Percentiles rank a stretch among this genome's conserved stretches.
Evolutionary conservation across 345 rosid species (phyloP).

Genomic region (Streptanthus diversifolius): DNA sequence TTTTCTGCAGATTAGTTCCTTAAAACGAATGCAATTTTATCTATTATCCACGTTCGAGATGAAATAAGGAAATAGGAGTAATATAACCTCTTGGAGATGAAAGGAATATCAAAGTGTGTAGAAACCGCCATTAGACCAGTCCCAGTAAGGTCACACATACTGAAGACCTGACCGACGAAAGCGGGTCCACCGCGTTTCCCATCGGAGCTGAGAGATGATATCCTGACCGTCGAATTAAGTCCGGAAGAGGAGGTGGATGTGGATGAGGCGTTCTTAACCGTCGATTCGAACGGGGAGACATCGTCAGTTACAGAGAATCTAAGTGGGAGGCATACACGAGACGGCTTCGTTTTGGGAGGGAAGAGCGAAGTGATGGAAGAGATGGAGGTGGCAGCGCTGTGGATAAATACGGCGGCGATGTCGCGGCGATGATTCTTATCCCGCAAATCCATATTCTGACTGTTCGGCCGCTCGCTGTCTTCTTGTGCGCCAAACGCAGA

Average conservation of each 20-base stretch:
- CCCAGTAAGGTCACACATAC: constrained; percentile 97
- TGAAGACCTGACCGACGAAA: constrained; percentile 93
- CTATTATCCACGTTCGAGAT: not conserved
- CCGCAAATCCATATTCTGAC: constrained; percentile 40
- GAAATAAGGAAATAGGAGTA: not conserved
- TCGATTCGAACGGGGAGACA: constrained; percentile 43
- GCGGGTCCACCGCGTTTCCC: constrained; percentile 87
- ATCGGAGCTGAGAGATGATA: constrained; percentile 58
- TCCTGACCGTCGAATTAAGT: constrained; percentile 76
- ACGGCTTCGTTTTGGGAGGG: constrained; percentile 34
- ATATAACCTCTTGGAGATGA: constrained; percentile 67
- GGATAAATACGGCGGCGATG: constrained; percentile 44
- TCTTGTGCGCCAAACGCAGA: not conserved
- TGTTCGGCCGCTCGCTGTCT: constrained; percentile 1
- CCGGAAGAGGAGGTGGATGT: constrained; percentile 51
- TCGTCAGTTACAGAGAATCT: constrained; percentile 48
- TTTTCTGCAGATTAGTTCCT: not conserved
- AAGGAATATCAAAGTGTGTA: constrained; percentile 85
- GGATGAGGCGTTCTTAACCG: constrained; percentile 40
- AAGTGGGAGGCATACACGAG: constrained; percentile 55
- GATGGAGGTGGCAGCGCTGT: constrained; percentile 40
- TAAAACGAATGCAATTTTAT: not conserved
- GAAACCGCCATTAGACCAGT: constrained; percentile 97
- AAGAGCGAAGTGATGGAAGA: constrained; percentile 45
- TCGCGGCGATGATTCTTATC: constrained; percentile 40